Conservation (phyloP, 371 early-diverging fungal genomes). For the Parasitella parasitica region DNA sequence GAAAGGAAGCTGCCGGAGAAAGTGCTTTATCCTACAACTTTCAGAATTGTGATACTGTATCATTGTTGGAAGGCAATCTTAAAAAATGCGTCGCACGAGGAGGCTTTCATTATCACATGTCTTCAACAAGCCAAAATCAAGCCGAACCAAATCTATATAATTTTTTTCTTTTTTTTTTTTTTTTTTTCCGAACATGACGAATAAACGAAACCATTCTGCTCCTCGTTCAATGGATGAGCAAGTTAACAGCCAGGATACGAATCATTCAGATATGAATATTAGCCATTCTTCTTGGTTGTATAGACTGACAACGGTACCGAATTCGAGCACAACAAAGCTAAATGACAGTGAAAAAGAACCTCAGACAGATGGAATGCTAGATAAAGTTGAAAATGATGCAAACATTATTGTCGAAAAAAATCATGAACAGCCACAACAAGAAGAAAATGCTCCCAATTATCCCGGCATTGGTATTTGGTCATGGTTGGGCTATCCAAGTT, state of each 20-base stretch:
- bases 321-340: background rate
- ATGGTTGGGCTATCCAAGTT: slow-evolving; percentile 18
- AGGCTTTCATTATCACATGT: too few relatives aligned
- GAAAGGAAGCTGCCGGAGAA: too few relatives aligned
- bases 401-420: background rate
- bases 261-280: slow-evolving; percentile 5
- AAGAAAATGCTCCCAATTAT: background rate
- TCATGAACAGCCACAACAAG: background rate
- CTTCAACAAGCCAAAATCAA: too few relatives aligned
- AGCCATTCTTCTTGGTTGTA: slow-evolving; percentile 19
- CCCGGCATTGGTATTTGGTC: slow-evolving; percentile 12
- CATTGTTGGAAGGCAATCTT: too few relatives aligned
- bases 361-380: background rate
- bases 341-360: background rate
- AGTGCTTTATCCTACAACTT: background rate
- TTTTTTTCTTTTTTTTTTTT: slow-evolving; percentile 2
- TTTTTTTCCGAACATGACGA: background rate
- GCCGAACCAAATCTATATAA: too few relatives aligned
- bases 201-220: background rate
- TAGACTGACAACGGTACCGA: background rate
- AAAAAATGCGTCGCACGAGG: too few relatives aligned
- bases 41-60: too few relatives aligned
- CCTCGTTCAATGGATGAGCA: background rate
- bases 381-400: background rate
- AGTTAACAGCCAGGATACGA: background rate